Conservation (phyloP, 495 filamentous ascomycete species). For the Aspergillus steynii region DNA sequence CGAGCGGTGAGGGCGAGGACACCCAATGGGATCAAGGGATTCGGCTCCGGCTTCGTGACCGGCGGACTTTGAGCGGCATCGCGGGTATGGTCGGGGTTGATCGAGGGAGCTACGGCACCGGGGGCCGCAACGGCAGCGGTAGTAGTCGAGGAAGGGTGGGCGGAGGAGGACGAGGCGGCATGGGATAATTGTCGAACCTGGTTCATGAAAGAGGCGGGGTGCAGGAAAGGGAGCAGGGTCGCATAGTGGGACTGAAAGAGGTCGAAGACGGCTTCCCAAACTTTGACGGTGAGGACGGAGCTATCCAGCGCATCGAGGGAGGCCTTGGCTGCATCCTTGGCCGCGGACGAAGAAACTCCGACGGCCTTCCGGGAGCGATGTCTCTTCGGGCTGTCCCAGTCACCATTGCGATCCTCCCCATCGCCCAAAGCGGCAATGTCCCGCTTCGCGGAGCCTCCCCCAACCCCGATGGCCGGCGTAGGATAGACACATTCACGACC, state of each 20-base stretch:
- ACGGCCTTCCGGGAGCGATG: constrained; percentile 54
- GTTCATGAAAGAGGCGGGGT: constrained; percentile 69
- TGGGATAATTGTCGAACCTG: constrained; percentile 52
- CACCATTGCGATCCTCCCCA: constrained; percentile 59
- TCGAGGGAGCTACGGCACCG: constrained; percentile 8
- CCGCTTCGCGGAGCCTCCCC: constrained; percentile 55
- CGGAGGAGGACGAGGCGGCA: constrained; percentile 24
- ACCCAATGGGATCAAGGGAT: constrained; percentile 70
- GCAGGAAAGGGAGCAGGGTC: constrained; percentile 79
- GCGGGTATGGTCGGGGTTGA: constrained; percentile 11
- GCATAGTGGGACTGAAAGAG: constrained; percentile 82
- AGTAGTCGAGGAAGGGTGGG: constrained; percentile 10
- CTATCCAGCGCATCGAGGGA: constrained; percentile 43
- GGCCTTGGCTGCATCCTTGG: constrained; percentile 36
- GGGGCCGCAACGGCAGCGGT: background rate
- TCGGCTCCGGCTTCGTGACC: constrained; percentile 45
- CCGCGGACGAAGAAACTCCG: constrained; percentile 28
- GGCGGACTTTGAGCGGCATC: constrained; percentile 30
- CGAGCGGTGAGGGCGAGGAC: constrained; percentile 79
- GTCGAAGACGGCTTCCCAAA: constrained; percentile 72
- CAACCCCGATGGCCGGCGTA: constrained; percentile 57
- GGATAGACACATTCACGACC: constrained; percentile 79
- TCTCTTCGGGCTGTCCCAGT: constrained; percentile 60
- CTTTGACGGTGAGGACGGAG: constrained; percentile 63
- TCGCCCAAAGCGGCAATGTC: constrained; percentile 48